A percentile compares a stretch with the other conserved stretches of the same genome.
Conservation (phyloP, 2,329 filamentous ascomycete genomes). For the Colletotrichum karsti region DNA sequence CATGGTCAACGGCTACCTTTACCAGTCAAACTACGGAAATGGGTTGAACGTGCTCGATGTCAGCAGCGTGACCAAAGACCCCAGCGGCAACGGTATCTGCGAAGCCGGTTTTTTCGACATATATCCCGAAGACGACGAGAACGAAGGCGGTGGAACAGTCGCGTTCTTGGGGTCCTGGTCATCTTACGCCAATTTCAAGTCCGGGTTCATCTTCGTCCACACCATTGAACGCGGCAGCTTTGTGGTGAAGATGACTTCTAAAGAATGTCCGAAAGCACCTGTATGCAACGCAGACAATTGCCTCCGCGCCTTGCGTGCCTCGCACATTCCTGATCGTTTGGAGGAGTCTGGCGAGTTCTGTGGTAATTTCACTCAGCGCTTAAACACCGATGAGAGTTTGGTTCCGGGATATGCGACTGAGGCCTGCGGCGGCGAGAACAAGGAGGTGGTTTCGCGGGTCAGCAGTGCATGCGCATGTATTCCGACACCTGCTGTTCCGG, state of each 20-base stretch:
- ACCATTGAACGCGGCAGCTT: constrained; percentile 34
- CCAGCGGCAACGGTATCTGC: constrained; percentile 47
- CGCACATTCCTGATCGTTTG: constrained; percentile 28
- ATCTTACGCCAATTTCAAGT: constrained; percentile 32
- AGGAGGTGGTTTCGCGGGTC: constrained; percentile 27
- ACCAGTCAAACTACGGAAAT: constrained; percentile 55
- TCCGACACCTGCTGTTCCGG: constrained; percentile 32
- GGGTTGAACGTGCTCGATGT: constrained; percentile 47
- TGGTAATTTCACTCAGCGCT: constrained; percentile 24
- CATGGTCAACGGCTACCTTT: constrained; percentile 47
- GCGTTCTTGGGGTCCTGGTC: constrained; percentile 31
- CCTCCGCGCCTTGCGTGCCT: constrained; percentile 30
- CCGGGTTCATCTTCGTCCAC: constrained; percentile 33
- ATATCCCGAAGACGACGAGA: constrained; percentile 44
- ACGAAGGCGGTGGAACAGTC: constrained; percentile 31
- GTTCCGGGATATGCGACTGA: constrained; percentile 29
- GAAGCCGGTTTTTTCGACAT: constrained; percentile 56
- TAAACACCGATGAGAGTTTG: constrained; percentile 17
- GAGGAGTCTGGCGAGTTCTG: constrained; percentile 32
- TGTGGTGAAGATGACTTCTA: constrained; percentile 33
- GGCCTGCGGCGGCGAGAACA: constrained; percentile 23
- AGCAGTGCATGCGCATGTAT: constrained; percentile 33
- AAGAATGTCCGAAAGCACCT: constrained; percentile 25
- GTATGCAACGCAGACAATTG: constrained; percentile 34
- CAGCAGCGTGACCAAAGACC: constrained; percentile 38